Evolutionary conservation across 2,329 filamentous ascomycete genomes (phyloP), one percentile per base, ranked within the genome.

Genomic region (Emmonsiellopsis sp.): DNA sequence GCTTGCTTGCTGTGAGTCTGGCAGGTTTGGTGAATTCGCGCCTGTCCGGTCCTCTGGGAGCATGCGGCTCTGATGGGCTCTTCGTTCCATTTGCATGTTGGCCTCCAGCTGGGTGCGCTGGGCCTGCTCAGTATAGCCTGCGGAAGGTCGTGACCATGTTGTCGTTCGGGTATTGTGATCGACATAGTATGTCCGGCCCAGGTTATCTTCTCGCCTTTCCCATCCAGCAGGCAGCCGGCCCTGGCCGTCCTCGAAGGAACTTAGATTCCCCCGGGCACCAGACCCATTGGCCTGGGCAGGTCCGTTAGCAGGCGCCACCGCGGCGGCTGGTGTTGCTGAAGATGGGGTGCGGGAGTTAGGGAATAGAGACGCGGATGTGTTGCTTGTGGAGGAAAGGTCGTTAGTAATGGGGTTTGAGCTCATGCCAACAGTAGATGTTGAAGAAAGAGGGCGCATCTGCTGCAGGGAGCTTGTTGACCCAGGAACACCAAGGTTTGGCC

Each of bases 161-260:
- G 93, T 98, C 53, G 93, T 92, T 63, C 93, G 81, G 6, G 91
- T 95, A 70, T 97, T 97, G 70, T 97, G 93, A 66, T 98, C 93
- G 51, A 98, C 93, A 68, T 97, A 98, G 68, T 98, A 98, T 20
- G 92, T 97, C 64, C 93, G 82, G 51, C 93, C 92, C 43, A 97
- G 73, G 62, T 96, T 93, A 68, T 98, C 93, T 70, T 97, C 92
- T 54, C 93, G 83, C 53, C 93, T 84, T 73, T 98, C 93, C 92
- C 93, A 98, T 35, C 93, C 93, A 50, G 87, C 84, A 35, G 93
- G 93, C 52, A 98, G 73, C 62, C 92, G 85, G 54, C 93, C 93
- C 66, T 96, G 91, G n/a, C 85, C 83, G 72, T 98, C 93, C 73
- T 97, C 92, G 61, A 98, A 98, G 0, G 92, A 91, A 64, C 90